Evolutionary conservation across 345 rosid species (phyloP).

Genomic region (Bruguiera sexangula): DNA sequence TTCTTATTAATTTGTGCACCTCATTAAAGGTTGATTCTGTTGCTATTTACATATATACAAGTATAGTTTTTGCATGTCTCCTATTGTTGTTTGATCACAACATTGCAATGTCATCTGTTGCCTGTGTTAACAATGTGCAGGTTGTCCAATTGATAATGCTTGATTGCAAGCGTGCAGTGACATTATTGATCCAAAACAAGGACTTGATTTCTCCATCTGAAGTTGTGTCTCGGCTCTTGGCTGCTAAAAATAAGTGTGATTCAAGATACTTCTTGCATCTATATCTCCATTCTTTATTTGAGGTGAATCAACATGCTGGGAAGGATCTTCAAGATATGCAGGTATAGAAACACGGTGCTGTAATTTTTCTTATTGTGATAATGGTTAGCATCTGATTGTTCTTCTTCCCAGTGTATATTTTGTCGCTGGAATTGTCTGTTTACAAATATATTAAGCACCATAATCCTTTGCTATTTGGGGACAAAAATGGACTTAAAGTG

Average conservation of each 20-base stretch:
- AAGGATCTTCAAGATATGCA: slow-evolving; percentile 95
- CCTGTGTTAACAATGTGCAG: slow-evolving; percentile 42
- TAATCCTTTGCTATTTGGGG: neutral
- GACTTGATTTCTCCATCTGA: slow-evolving; percentile 80
- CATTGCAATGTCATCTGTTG: slow-evolving; percentile 1
- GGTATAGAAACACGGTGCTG: slow-evolving; percentile 38
- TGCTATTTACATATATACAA: too few relatives aligned
- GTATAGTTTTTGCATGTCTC: neutral
- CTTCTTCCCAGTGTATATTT: too few relatives aligned
- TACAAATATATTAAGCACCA: neutral
- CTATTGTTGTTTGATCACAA: slow-evolving; percentile 6
- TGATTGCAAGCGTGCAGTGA: slow-evolving; percentile 77
- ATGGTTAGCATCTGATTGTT: neutral
- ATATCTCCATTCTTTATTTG: slow-evolving; percentile 80
- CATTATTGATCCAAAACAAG: slow-evolving; percentile 75
- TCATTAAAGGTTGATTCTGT: too few relatives aligned
- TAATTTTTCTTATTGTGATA: neutral
- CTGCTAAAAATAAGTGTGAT: slow-evolving; percentile 60
- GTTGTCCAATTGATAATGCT: slow-evolving; percentile 87
- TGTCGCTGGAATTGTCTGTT: neutral
- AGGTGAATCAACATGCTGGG: slow-evolving; percentile 76
- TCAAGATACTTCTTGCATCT: slow-evolving; percentile 78
- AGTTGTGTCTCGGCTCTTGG: slow-evolving; percentile 67
- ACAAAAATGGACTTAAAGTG: neutral
- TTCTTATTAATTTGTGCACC: too few relatives aligned